A percentile compares a stretch with the other conserved stretches of the same genome.
Conservation (phyloP, 2,329 filamentous ascomycete species). For the Pseudogymnoascus sp. region DNA sequence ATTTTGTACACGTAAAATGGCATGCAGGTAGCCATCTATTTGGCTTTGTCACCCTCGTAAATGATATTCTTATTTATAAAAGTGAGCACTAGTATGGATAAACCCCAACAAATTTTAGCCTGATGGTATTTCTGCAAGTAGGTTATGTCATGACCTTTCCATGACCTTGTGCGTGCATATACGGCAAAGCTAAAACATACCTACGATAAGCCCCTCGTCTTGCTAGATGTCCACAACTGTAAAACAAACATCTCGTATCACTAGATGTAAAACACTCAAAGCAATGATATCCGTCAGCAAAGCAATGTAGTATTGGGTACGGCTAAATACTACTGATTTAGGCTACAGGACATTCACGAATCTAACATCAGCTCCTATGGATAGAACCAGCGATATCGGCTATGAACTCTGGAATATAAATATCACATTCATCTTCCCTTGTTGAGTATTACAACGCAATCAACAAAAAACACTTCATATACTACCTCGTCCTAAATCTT, state of each 20-base stretch:
- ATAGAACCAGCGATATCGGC: background rate
- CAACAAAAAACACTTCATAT: background rate
- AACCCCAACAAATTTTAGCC: background rate
- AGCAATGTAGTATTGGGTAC: background rate
- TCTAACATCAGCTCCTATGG: background rate
- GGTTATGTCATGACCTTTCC: background rate
- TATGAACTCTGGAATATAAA: background rate
- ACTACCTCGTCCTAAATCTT: background rate
- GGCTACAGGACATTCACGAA: background rate
- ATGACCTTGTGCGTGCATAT: background rate
- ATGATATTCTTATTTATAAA: background rate
- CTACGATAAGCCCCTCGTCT: background rate
- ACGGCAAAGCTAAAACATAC: background rate
- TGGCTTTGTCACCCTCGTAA: background rate
- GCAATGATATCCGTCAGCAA: background rate
- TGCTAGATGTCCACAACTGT: background rate
- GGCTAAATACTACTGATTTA: background rate
- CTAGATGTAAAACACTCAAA: background rate
- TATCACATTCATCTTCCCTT: background rate
- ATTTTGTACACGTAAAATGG: background rate
- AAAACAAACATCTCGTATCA: background rate
- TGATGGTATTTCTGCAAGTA: background rate
- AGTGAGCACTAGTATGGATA: background rate
- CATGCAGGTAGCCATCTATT: background rate
- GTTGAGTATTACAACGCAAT: background rate